Evolutionary conservation across 176 grass and related monocot genomes (phyloP).

Genomic region (Saccharum spontaneum): DNA sequence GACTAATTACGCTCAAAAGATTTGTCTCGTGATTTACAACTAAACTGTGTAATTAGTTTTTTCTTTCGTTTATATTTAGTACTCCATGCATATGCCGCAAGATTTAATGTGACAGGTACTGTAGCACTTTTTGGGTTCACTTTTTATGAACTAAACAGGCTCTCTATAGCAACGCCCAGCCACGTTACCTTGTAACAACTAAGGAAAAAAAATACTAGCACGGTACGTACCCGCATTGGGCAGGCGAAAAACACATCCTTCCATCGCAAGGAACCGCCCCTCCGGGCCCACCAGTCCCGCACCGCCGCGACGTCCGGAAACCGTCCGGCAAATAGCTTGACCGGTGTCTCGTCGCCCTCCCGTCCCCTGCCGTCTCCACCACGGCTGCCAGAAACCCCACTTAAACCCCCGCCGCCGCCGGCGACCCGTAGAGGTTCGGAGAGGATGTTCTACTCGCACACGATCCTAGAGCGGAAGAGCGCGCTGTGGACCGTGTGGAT

Average conservation of each 20-base stretch:
- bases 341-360: background rate
- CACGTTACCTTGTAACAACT: too few relatives aligned
- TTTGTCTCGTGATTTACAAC: too few relatives aligned
- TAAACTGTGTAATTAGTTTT: too few relatives aligned
- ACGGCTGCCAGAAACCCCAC: background rate
- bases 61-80: too few relatives aligned
- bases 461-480: constrained; percentile 74
- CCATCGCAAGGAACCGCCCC: background rate
- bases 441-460: constrained; percentile 91
- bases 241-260: background rate
- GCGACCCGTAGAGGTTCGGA: background rate
- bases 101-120: too few relatives aligned
- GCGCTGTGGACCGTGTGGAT: constrained; percentile 78
- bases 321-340: background rate
- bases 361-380: background rate
- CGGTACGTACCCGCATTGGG: too few relatives aligned
- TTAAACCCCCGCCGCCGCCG: background rate
- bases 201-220: too few relatives aligned
- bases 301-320: background rate
- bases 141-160: too few relatives aligned
- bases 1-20: too few relatives aligned
- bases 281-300: background rate
- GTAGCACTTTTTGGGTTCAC: too few relatives aligned
- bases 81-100: too few relatives aligned
- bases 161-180: too few relatives aligned